Evolutionary conservation across 352 stramenopile genomes (phyloP), one percentile per base, ranked within the genome.

Genomic region (Pythium folliculosum): DNA sequence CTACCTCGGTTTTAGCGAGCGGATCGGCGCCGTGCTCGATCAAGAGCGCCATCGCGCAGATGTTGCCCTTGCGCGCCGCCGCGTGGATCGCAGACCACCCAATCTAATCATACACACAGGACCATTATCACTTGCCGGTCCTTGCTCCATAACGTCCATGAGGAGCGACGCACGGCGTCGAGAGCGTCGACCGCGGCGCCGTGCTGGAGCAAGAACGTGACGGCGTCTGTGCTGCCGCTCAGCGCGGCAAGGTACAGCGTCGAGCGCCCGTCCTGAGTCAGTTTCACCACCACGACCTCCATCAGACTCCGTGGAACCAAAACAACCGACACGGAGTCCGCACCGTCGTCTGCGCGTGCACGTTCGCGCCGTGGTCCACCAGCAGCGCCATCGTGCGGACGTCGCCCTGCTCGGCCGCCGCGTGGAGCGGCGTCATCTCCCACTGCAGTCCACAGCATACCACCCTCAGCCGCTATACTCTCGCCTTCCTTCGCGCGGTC

Each of bases 361-460:
- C 27, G 5, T 55, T 25, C n/a, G 44, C 57, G 17, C 44, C 57
- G 19, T 63, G 22, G 23, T 38, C n/a, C 5, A 63, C 43, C 25
- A 65, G 45, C 45, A 65, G 27, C 27, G 19, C 45, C 30, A 65
- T 53, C 40, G 52, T 43, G 40, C 37, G 22, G 25, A 62, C 47
- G 40, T 62, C 43, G 12, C 55, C 55, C 6, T 44, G 38, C 13
- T 62, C 47, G 23, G 47, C 55, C n/a, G 55, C 55, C 17, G 43
- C 55, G 14, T 53, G 55, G 43, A 62, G 43, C 8, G 47, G n/a
- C 5, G 55, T 44, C 7, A 47, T 19, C 38, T 19, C 45, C n/a
- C 38, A 37, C 54, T 61, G n/a, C 13, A 17, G 22, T 22, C 35
- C 21, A 27, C 17, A 23, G 6, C 27, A 12, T 49, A 49, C 0